Percentiles rank a stretch among this genome's conserved stretches.
Evolutionary conservation across 1,139 yeast genomes (phyloP).

Genomic region (Casaregolazyma lundiana): DNA sequence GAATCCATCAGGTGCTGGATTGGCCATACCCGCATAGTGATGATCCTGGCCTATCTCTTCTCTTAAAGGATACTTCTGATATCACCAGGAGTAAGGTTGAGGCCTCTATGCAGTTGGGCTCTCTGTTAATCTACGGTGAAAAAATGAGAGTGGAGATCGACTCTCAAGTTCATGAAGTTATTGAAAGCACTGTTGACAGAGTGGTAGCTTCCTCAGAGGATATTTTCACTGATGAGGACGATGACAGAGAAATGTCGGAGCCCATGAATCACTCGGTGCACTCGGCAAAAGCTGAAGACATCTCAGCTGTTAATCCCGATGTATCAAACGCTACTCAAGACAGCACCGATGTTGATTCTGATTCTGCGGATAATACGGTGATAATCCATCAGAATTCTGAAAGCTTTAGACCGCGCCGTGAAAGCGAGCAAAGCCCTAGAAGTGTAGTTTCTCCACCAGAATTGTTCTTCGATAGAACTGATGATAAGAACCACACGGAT

Average conservation of each 20-base stretch:
- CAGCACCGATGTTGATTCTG: conserved; percentile 11
- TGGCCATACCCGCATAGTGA: conserved; percentile 44
- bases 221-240: conserved; percentile 21
- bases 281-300: conserved; percentile 34
- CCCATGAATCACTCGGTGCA: conserved; percentile 40
- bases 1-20: conserved; percentile 52
- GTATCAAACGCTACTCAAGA: conserved; percentile 1
- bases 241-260: conserved; percentile 3
- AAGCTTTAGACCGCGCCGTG: not conserved
- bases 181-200: conserved; percentile 57
- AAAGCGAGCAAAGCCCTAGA: not conserved
- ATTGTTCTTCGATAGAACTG: not conserved
- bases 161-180: conserved; percentile 58
- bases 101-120: conserved; percentile 68
- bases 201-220: conserved; percentile 39
- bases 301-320: conserved; percentile 19
- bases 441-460: not conserved
- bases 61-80: conserved; percentile 64
- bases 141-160: conserved; percentile 81
- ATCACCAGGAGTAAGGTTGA: conserved; percentile 66
- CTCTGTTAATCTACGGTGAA: conserved; percentile 73
- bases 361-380: conserved; percentile 18
- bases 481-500: no score
- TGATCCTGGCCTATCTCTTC: conserved; percentile 58
- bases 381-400: conserved; percentile 15